Evolutionary conservation across 192 early-diverging fungal species (phyloP), one percentile per base, ranked within the genome.

Genomic region (Mycoemilia scoparia): DNA sequence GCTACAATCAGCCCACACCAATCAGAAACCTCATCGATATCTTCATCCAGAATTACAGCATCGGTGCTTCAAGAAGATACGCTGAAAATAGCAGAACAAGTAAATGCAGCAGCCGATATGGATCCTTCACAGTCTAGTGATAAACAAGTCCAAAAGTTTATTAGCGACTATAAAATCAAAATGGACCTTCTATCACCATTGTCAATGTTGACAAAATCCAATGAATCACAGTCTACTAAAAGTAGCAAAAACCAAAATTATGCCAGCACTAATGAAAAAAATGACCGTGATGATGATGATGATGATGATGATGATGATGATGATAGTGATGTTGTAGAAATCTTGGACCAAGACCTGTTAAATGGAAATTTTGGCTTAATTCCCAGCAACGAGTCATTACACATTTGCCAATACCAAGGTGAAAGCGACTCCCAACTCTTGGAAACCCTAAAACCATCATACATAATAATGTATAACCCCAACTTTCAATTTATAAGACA

Each of bases 381-480:
- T 12, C 24, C 36, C 7, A n/a, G 21, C 39, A 29, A 11, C 29
- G 48, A 54, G 3, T 55, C 59, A 1, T 38, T 76, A 13, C 39
- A 78, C 10, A 52, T 78, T 19, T 49, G 75, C 4, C 43, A 64
- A 15, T 78, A 77, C 39, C 37, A 43, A 9, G 72, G 67, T 11
- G 77, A 79, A 24, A 61, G 54, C 1, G 82, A 82, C 45, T 51
- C 60, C n/a, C 27, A 53, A 16, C 28, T 87, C 2, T 48, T 98
- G 21, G 64, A 80, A 29, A 52, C 64, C 6, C 33, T 82, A 5
- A 43, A 66, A 19, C 93, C 93, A 7, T 51, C 69, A 13, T 81
- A 73, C 20, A 76, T 98, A 12, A 67, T 98, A 13, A 76, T 96
- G 73, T 96, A 89, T 46, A 81, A 90, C 40, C 84, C 87, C 2